A percentile compares a stretch with the other conserved stretches of the same genome.
Conservation (phyloP, 163 green algal species). For the Volvox carteri region DNA sequence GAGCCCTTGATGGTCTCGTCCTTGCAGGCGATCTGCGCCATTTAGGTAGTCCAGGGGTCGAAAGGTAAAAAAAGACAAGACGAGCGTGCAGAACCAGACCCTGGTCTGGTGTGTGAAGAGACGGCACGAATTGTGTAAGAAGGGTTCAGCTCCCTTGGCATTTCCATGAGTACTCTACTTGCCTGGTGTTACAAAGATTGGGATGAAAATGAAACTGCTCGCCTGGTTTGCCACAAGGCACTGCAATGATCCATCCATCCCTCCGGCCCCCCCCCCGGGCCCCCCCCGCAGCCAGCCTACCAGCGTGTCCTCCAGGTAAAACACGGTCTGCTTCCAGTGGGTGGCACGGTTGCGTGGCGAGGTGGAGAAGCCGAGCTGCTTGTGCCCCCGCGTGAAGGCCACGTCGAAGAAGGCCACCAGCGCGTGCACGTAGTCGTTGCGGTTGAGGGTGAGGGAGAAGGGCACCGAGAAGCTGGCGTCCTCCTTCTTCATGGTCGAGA, state of each 20-base stretch:
- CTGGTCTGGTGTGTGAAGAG: no score
- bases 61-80: no score
- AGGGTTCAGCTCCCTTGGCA: no score
- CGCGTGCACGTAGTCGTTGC: conserved; percentile 96
- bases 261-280: no score
- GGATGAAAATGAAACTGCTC: no score
- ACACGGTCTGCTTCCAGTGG: conserved; percentile 99
- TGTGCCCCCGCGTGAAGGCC: conserved; percentile 78
- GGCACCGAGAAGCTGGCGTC: conserved; percentile 86
- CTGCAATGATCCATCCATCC: no score
- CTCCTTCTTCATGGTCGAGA: conserved; percentile 85
- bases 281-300: neutral
- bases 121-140: no score
- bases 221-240: no score
- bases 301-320: conserved; percentile 94
- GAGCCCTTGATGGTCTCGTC: conserved; percentile 80
- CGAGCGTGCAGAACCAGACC: no score
- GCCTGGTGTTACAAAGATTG: no score
- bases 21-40: conserved; percentile 71
- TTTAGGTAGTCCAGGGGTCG: no score
- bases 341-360: conserved; percentile 75
- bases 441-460: conserved; percentile 76
- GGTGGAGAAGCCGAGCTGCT: conserved; percentile 85
- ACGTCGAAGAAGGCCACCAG: conserved; percentile 96
- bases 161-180: no score